These are phyloP conservation scores for Verbascum thapsus DNA, from an alignment of 257 asterid genomes.

Conservation along the genomic window DNA sequence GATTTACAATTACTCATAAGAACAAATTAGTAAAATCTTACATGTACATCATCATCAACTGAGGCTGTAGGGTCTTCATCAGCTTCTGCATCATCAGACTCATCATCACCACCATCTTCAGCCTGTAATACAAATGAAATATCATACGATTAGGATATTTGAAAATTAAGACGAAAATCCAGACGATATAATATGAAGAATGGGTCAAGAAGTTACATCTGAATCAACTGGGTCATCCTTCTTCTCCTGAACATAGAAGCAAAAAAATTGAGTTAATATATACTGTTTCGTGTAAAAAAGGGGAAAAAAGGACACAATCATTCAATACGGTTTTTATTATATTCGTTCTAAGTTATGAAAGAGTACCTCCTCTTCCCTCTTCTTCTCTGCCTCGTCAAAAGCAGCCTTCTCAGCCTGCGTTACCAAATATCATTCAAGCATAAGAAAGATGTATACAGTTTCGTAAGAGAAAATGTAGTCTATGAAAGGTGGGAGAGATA, in stretches of 20 bases:
- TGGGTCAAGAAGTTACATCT: conserved; percentile 39
- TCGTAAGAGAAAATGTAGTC: background rate
- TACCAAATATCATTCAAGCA: conserved; percentile 12
- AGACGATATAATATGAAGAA: background rate
- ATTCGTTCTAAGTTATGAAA: background rate
- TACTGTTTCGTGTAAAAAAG: too few species aligned
- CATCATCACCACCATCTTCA: conserved; percentile 60
- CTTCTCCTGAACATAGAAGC: conserved; percentile 35
- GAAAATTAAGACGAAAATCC: background rate
- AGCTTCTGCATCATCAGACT: conserved; percentile 40
- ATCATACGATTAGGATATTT: conserved; percentile 21
- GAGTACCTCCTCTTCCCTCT: conserved; percentile 85
- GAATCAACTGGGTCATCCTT: conserved; percentile 63
- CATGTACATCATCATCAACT: conserved; percentile 57
- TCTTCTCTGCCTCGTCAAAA: conserved; percentile 90
- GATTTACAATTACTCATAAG: background rate
- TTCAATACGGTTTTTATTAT: background rate
- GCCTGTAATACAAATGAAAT: conserved; percentile 44
- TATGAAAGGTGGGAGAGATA: background rate
- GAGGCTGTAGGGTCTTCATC: conserved; percentile 41
- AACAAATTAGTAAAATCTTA: conserved; percentile 32
- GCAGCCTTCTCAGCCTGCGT: conserved; percentile 92
- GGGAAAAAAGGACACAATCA: too few species aligned
- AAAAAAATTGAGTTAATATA: background rate
- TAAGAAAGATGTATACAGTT: background rate